Conservation (phyloP, 2,329 filamentous ascomycete species). For the Piedraia hortae region DNA sequence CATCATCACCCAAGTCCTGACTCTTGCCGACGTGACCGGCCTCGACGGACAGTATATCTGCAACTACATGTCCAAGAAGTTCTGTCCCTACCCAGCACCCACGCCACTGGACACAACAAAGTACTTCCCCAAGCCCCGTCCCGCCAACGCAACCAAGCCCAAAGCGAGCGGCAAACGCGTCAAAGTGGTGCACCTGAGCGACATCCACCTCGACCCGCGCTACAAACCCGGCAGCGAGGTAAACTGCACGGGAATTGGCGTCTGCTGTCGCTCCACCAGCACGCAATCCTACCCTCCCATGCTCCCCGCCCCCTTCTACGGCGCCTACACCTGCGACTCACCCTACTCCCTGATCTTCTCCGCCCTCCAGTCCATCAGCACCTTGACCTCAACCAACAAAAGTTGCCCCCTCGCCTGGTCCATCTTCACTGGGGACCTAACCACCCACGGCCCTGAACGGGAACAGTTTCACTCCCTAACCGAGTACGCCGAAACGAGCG, state of each 20-base stretch:
- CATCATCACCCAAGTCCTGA: slow-evolving; percentile 29
- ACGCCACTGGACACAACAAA: slow-evolving; percentile 18
- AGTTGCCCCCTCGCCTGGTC: slow-evolving; percentile 23
- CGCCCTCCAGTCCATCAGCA: slow-evolving; percentile 26
- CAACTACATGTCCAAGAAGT: slow-evolving; percentile 16
- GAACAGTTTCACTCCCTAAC: slow-evolving; percentile 25
- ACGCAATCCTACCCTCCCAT: background rate
- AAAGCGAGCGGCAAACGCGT: slow-evolving; percentile 24
- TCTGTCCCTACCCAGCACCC: slow-evolving; percentile 21
- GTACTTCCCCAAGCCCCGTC: slow-evolving; percentile 14
- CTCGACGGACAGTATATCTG: slow-evolving; percentile 31
- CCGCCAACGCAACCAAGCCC: slow-evolving; percentile 15
- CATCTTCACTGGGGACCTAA: slow-evolving; percentile 29
- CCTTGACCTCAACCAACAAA: slow-evolving; percentile 23
- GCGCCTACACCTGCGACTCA: background rate
- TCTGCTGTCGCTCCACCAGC: slow-evolving; percentile 30
- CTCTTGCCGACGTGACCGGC: slow-evolving; percentile 24
- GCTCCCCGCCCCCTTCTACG: background rate
- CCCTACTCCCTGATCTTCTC: slow-evolving; percentile 19
- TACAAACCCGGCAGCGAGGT: slow-evolving; percentile 26
- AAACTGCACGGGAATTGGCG: slow-evolving; percentile 22
- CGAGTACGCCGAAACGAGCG: slow-evolving; percentile 24
- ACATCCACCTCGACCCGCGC: slow-evolving; percentile 26
- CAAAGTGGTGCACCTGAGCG: slow-evolving; percentile 28
- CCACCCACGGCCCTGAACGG: slow-evolving; percentile 25